Evolutionary conservation across 2,329 filamentous ascomycete species (phyloP), one percentile per base, ranked within the genome.

Genomic region (Hypoxylon sp.): DNA sequence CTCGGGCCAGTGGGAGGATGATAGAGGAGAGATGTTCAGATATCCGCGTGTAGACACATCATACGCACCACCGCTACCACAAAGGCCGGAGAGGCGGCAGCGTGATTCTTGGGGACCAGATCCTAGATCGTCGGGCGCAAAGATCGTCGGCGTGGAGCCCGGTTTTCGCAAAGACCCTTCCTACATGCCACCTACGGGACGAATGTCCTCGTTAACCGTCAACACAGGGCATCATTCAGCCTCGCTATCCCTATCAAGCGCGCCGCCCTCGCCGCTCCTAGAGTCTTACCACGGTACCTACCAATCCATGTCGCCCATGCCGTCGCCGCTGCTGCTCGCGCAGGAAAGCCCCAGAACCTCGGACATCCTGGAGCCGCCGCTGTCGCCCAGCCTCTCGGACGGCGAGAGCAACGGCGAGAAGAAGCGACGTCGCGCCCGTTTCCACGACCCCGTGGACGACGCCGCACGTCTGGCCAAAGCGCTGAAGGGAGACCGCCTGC

Each of bases 211-310:
- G n/a, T 70, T 84, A 26, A 75, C 72, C 1, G 78, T 84, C 31
- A 75, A 73, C 57, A 76, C 75, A 2, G 73, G 74, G 4, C 72
- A 74, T n/a, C 71, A 73, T 60, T 62, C 69, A 6, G 63, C 63
- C 15, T 69, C 69, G 13, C 57, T 75, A 38, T 77, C 81, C 8
- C 69, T 84, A 1, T 74, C 80, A 2, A 74, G 75, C 15, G 80
- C 90, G 1, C 90, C 91, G 0, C 84, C 84, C 1, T 96, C 91
- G 56, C 94, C 93, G 0, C 78, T 97, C 38, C 82, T 96, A 2
- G 93, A 97, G 72, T 87, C 94, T 1, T 97, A 97, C 72, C 88
- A 87, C 56, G 93, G 93, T 27, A 96, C 92, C 0, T 97, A 96
- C 64, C 93, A 97, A 71, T 90, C 90, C 50, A 89, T 95, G 63